Percentiles rank a stretch among this genome's conserved stretches.
Conservation (phyloP, 2,329 filamentous ascomycete species). For the Ceratocystis lukuohia region DNA sequence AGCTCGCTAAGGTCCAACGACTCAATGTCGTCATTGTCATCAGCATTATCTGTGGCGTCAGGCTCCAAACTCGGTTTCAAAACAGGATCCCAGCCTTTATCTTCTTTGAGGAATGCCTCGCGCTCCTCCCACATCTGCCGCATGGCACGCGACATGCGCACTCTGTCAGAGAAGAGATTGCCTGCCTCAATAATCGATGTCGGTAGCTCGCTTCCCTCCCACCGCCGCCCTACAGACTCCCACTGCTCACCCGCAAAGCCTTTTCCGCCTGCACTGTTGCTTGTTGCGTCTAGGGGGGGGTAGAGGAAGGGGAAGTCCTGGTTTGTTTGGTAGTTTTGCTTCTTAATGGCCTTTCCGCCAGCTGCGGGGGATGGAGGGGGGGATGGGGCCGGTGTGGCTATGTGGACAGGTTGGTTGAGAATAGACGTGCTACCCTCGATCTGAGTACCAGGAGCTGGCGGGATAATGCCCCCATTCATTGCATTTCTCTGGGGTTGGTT, state of each 20-base stretch:
- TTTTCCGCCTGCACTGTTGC: constrained; percentile 83
- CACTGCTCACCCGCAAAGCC: constrained; percentile 71
- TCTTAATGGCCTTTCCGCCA: constrained; percentile 88
- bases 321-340: constrained; percentile 98
- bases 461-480: constrained; percentile 48
- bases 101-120: constrained; percentile 80
- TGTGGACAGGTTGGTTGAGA: constrained; percentile 89
- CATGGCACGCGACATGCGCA: constrained; percentile 82
- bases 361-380: constrained; percentile 79
- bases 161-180: constrained; percentile 75
- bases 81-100: constrained; percentile 67
- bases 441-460: constrained; percentile 40
- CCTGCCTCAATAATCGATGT: constrained; percentile 91
- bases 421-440: constrained; percentile 56
- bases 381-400: constrained; percentile 93
- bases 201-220: constrained; percentile 90
- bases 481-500: constrained; percentile 55
- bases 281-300: constrained; percentile 75
- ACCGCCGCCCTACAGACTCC: constrained; percentile 64
- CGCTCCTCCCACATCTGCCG: constrained; percentile 91
- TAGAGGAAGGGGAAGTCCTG: constrained; percentile 98
- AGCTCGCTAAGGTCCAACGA: constrained; percentile 36
- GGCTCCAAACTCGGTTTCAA: constrained; percentile 24
- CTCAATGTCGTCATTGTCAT: constrained; percentile 32
- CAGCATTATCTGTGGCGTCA: constrained; percentile 20